Evolutionary conservation across 345 rosid species (phyloP).

Genomic region (Dimocarpus longan): DNA sequence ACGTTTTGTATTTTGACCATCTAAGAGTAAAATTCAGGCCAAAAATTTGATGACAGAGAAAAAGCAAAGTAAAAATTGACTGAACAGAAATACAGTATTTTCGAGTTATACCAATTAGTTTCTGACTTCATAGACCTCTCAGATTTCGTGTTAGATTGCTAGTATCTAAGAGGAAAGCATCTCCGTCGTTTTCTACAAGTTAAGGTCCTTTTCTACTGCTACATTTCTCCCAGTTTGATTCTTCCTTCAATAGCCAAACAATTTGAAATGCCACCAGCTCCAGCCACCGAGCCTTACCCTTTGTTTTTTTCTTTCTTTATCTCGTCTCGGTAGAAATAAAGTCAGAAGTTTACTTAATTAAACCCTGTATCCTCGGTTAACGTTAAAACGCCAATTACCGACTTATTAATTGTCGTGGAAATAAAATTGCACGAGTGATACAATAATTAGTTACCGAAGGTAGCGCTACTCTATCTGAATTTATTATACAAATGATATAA

Average conservation of each 20-base stretch:
- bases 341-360: too few species aligned
- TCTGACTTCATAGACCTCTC: background rate
- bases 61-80: background rate
- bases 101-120: background rate
- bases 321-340: background rate
- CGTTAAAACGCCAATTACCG: too few species aligned
- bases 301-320: too few species aligned
- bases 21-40: too few species aligned
- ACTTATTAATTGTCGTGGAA: too few species aligned
- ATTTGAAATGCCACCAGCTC: background rate
- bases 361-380: too few species aligned
- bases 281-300: background rate
- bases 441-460: too few species aligned
- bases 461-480: too few species aligned
- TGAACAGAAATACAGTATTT: background rate
- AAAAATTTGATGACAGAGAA: background rate
- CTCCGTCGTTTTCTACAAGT: conserved; percentile 12
- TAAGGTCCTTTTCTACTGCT: conserved; percentile 1
- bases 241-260: conserved; percentile 16
- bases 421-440: too few species aligned
- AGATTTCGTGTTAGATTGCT: conserved; percentile 18
- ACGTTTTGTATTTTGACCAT: too few species aligned
- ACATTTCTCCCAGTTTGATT: background rate
- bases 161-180: conserved; percentile 1
- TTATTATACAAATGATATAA: too few species aligned